Evolutionary conservation across 192 early-diverging fungal genomes (phyloP).

Genomic region (Coemansia aciculifera): DNA sequence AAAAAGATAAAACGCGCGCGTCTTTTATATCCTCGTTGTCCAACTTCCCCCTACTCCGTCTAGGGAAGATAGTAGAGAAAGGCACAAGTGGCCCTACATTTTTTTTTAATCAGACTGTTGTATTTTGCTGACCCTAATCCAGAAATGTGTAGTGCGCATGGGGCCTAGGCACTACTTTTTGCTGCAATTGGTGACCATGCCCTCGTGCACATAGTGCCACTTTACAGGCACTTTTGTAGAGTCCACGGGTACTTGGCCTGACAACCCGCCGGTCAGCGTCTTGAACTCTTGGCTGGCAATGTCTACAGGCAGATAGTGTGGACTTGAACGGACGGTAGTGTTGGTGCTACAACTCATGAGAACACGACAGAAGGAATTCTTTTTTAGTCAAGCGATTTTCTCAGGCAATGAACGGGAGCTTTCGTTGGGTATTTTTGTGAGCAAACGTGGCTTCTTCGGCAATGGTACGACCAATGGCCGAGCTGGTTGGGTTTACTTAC

Average conservation of each 20-base stretch:
- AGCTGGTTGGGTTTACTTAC: conserved; percentile 28
- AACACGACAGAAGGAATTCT: conserved; percentile 1
- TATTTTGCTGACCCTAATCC: conserved; percentile 3
- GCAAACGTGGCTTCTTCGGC: conserved; percentile 5
- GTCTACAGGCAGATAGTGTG: conserved; percentile 15
- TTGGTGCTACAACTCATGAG: conserved; percentile 32
- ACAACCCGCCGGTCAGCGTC: conserved; percentile 13
- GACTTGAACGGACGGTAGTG: conserved; percentile 29
- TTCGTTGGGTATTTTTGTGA: not conserved
- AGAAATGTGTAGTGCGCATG: conserved; percentile 6
- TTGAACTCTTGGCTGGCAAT: conserved; percentile 23
- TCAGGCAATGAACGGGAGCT: not conserved
- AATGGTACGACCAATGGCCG: conserved; percentile 8
- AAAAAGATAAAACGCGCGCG: not conserved
- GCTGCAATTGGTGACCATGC: not conserved
- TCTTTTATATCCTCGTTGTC: conserved; percentile 9
- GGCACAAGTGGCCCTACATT: conserved; percentile 3
- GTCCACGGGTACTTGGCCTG: conserved; percentile 4
- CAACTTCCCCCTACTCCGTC: not conserved
- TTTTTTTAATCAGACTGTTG: conserved; percentile 1
- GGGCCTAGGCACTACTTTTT: not conserved
- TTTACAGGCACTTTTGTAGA: not conserved
- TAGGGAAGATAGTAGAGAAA: not conserved
- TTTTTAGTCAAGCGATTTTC: not conserved
- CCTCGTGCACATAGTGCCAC: conserved; percentile 32